Conservation (phyloP, 768 basidiomycete species). For the Tricholoma saponaceum region DNA sequence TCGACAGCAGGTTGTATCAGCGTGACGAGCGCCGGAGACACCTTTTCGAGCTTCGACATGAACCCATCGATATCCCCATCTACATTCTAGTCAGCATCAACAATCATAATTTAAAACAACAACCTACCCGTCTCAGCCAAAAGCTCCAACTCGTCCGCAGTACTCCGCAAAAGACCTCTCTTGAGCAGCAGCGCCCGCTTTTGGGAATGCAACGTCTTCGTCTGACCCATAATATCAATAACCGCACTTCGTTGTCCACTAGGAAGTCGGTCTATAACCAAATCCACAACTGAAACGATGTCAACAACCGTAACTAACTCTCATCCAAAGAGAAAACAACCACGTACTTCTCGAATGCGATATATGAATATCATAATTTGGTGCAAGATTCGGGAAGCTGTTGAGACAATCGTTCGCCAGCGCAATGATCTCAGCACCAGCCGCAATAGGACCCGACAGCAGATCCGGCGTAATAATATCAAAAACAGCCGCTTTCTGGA, state of each 20-base stretch:
- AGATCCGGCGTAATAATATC: slow-evolving; percentile 82
- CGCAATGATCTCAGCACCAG: slow-evolving; percentile 71
- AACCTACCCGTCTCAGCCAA: slow-evolving; percentile 56
- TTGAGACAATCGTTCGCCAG: slow-evolving; percentile 64
- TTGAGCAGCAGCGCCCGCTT: slow-evolving; percentile 67
- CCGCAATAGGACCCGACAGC: slow-evolving; percentile 56
- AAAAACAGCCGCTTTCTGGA: slow-evolving; percentile 71
- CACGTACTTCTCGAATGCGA: slow-evolving; percentile 79
- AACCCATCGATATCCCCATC: slow-evolving; percentile 63
- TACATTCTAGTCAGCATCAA: slow-evolving; percentile 16
- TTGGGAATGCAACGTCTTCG: slow-evolving; percentile 62
- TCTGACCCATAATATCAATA: slow-evolving; percentile 60
- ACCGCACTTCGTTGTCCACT: slow-evolving; percentile 50
- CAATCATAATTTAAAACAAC: background rate
- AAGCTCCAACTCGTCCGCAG: slow-evolving; percentile 71
- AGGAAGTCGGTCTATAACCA: slow-evolving; percentile 59
- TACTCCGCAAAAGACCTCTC: slow-evolving; percentile 62
- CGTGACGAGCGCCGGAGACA: slow-evolving; percentile 47
- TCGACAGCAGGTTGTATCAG: slow-evolving; percentile 48
- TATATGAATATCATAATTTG: slow-evolving; percentile 71
- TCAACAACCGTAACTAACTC: background rate
- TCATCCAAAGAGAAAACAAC: slow-evolving; percentile 17
- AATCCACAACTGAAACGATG: slow-evolving; percentile 54
- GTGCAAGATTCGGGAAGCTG: slow-evolving; percentile 64
- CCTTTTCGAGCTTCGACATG: slow-evolving; percentile 52